Conservation (phyloP, 2,329 filamentous ascomycete genomes). For the Hysterium pulicare region DNA sequence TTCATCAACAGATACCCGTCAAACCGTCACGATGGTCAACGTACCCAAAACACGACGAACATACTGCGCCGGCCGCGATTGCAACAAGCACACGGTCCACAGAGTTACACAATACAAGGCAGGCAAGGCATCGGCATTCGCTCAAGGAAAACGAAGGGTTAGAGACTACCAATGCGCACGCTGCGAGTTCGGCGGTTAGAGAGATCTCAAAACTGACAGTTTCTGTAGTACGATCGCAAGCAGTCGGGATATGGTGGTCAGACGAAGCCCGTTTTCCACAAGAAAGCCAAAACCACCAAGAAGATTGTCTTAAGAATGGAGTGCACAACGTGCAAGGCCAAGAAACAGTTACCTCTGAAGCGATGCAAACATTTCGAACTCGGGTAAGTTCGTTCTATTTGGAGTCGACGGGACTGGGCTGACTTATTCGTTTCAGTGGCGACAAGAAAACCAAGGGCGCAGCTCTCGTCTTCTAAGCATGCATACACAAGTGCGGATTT, state of each 20-base stretch:
- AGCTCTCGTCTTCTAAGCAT: slow-evolving; percentile 95
- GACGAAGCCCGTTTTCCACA: slow-evolving; percentile 99
- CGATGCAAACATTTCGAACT: slow-evolving; percentile 99
- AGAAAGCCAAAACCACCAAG: slow-evolving; percentile 99
- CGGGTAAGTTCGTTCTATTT: too few relatives aligned
- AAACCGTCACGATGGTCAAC: too few relatives aligned
- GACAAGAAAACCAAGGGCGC: slow-evolving; percentile 99
- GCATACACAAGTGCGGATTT: too few relatives aligned
- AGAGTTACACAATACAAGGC: slow-evolving; percentile 97
- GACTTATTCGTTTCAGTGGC: too few relatives aligned
- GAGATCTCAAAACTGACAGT: too few relatives aligned
- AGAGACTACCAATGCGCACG: slow-evolving; percentile 16
- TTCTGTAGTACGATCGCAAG: slow-evolving; percentile 81
- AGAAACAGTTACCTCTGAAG: slow-evolving; percentile 97
- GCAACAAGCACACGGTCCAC: slow-evolving; percentile 74
- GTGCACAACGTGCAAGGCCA: slow-evolving; percentile 93
- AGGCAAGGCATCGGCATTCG: slow-evolving; percentile 92
- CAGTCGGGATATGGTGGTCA: slow-evolving; percentile 99
- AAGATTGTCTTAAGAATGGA: slow-evolving; percentile 99
- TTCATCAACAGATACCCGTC: too few relatives aligned
- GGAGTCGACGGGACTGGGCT: too few relatives aligned
- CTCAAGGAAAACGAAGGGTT: slow-evolving; percentile 99
- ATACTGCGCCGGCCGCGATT: slow-evolving; percentile 96
- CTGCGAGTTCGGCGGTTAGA: too few relatives aligned
- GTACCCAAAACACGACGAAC: slow-evolving; percentile 97